Evolutionary conservation across 1,284 basidiomycete genomes (phyloP).

Genomic region (Fomes fomentarius): DNA sequence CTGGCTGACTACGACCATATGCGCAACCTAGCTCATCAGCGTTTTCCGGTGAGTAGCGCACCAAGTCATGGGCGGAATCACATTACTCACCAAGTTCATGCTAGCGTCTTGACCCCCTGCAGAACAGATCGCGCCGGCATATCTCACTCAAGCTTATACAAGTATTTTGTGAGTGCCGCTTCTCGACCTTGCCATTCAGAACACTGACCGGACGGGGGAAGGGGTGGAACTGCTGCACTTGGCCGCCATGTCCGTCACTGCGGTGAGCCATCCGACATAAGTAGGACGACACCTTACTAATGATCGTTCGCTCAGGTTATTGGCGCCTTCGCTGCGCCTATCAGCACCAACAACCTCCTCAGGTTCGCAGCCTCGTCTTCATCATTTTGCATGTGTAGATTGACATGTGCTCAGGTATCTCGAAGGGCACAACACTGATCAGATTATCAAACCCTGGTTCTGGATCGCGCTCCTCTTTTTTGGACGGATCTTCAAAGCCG

Average conservation of each 20-base stretch:
- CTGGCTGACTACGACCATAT: conserved; percentile 51
- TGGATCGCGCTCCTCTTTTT: conserved; percentile 68
- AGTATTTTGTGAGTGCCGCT: conserved; percentile 30
- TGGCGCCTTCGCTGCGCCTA: conserved; percentile 40
- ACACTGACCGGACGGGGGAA: background rate
- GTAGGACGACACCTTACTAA: background rate
- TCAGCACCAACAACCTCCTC: conserved; percentile 46
- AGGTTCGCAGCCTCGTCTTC: conserved; percentile 1
- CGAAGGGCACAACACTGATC: conserved; percentile 42
- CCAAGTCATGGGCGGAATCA: background rate
- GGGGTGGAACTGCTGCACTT: conserved; percentile 29
- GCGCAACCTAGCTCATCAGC: conserved; percentile 40
- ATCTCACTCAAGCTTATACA: conserved; percentile 33
- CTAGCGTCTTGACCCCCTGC: conserved; percentile 37
- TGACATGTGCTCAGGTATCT: conserved; percentile 39
- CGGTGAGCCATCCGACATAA: conserved; percentile 6
- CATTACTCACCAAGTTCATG: background rate
- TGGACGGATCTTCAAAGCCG: conserved; percentile 50
- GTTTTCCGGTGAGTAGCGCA: conserved; percentile 36
- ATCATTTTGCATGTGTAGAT: background rate
- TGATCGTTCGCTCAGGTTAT: conserved; percentile 21
- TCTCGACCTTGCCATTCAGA: background rate
- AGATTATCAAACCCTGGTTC: conserved; percentile 51
- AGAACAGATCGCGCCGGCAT: conserved; percentile 24
- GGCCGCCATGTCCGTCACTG: conserved; percentile 22